Base-by-base conservation (phyloP, 768 basidiomycete genomes). In the Crepidotus variabilis region DNA sequence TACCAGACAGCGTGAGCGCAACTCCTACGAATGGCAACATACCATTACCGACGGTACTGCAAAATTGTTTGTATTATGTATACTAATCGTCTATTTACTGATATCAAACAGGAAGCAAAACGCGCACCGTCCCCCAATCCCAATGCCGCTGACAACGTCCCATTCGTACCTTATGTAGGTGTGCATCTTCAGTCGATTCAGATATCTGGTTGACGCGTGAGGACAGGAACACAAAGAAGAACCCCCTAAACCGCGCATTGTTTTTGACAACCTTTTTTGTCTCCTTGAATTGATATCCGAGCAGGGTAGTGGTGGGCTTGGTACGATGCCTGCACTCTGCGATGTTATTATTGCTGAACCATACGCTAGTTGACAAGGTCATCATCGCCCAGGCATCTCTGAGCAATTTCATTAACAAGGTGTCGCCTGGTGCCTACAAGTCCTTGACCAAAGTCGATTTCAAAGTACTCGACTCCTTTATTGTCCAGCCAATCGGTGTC, bases 221-320 rank as follows among this genome's bases (percentile, higher is more conserved):
- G 8, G 28, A 28, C 28, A 28, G 28, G 28, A 28, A 28, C 3
- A 3, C 28, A 28, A 28, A 28, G 28, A 3, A 4, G 28, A 28
- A 28, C 28, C 28, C 28, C 6, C 7, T 5, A 21, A 14, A 21
- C 20, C 24, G 20, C 13, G 47, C 2, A 3, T n/a, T 49, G 20
- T 21, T n/a, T 49, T 49, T n/a, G 24, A 49, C 6, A 49, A 49
- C 22, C 20, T 59, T 7, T 56, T 55, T 24, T 55, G 58, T 23
- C 50, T 60, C 10, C 50, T 60, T 5, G 60, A 60, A 39, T 23
- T 60, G 8, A 57, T 60, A 43, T 51, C 24, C 23, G 60, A 60
- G 55, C 60, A 60, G 35, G 56, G 60, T 21, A 57, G 77, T 10
- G 54, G 60, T 0, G 60, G 60, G 20, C 28, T 53, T 22, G 52